phyloP scores from a whole-genome alignment of 768 basidiomycete genomes.

The Hortiboletus flavorubellus region DNA sequence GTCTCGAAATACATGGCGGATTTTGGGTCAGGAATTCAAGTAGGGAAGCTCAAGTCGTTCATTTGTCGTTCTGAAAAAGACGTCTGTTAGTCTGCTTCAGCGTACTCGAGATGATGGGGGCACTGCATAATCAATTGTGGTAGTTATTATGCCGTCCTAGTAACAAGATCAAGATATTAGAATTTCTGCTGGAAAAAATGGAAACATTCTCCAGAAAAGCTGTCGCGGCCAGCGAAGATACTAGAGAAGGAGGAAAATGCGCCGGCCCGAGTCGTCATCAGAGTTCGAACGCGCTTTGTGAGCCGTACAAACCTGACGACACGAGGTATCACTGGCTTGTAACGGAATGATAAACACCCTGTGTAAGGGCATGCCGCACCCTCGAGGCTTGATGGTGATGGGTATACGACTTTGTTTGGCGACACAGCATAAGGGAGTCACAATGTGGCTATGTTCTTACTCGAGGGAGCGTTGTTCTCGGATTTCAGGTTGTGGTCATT shows the following conservation, averaged over 20 bases:
- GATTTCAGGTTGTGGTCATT: too few species aligned
- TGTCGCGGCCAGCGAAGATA: neutral
- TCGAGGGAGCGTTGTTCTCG: neutral
- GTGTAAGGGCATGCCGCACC: slow-evolving; percentile 1
- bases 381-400: neutral
- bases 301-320: neutral
- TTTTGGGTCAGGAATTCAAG: slow-evolving; percentile 30
- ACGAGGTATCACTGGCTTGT: neutral
- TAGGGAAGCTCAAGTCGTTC: slow-evolving; percentile 33
- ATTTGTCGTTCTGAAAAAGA: slow-evolving; percentile 41
- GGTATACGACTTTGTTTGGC: neutral
- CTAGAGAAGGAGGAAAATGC: slow-evolving; percentile 2
- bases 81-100: slow-evolving; percentile 33
- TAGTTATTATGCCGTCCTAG: neutral
- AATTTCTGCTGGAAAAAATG: too few species aligned
- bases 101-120: slow-evolving; percentile 37
- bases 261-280: neutral
- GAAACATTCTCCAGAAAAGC: too few species aligned
- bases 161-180: too few species aligned
- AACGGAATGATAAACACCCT: neutral
- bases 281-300: neutral
- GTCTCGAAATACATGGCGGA: slow-evolving; percentile 36
- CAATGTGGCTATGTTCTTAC: neutral
- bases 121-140: slow-evolving; percentile 24
- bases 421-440: too few species aligned